These are phyloP conservation scores for Sarocladiaceae sp. DNA, from an alignment of 2,329 filamentous ascomycete genomes.

Conservation along the genomic window DNA sequence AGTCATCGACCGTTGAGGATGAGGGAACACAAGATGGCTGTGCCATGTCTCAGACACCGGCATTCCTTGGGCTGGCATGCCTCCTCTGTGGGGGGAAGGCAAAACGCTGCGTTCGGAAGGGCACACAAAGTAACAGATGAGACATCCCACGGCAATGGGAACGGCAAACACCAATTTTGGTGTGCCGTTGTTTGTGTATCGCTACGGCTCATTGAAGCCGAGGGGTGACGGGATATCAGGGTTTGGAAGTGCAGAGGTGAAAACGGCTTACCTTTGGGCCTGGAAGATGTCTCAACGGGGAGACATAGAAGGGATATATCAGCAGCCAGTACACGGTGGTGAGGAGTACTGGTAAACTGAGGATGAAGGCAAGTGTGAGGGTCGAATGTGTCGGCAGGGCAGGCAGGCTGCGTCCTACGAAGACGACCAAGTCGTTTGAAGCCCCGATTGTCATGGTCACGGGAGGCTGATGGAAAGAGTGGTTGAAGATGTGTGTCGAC, in stretches of 20 bases:
- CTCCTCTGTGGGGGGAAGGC: too few relatives aligned
- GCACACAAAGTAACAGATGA: conserved; percentile 2
- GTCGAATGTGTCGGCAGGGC: conserved; percentile 5
- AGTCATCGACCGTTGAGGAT: background rate
- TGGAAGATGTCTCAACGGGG: conserved; percentile 36
- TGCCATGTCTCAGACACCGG: conserved; percentile 6
- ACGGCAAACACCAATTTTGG: too few relatives aligned
- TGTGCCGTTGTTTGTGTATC: conserved; percentile 3
- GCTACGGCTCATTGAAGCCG: background rate
- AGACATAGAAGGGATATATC: conserved; percentile 36
- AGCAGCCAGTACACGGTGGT: conserved; percentile 28
- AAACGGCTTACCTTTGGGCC: conserved; percentile 30
- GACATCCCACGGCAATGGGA: conserved; percentile 5
- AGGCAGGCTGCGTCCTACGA: conserved; percentile 3
- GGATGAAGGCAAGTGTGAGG: conserved; percentile 4
- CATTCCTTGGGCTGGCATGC: too few relatives aligned
- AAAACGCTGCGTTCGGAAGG: background rate
- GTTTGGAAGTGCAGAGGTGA: background rate
- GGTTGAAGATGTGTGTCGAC: too few relatives aligned
- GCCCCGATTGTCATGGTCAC: background rate
- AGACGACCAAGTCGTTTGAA: background rate
- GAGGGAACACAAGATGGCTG: background rate
- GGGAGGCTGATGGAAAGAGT: background rate
- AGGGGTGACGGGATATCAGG: background rate
- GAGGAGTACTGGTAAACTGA: conserved; percentile 11